phyloP scores from a whole-genome alignment of 139 green algal species.

The Chlorella ohadii region DNA sequence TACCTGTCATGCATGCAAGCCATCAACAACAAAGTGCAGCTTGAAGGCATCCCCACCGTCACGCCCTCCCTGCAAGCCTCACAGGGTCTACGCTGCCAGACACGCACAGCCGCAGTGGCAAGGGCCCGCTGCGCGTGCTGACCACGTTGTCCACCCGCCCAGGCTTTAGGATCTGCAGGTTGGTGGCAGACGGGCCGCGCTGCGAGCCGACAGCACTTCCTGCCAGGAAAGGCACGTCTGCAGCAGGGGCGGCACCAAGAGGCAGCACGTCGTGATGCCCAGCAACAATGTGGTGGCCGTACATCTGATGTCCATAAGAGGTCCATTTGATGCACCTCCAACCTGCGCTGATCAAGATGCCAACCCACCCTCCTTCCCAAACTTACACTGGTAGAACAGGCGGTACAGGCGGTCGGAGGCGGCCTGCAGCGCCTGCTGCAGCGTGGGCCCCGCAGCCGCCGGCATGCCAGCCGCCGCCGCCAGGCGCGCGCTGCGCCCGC shows the following conservation, averaged over 20 bases:
- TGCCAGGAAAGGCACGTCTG: conserved; percentile 5
- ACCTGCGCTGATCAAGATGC: no score
- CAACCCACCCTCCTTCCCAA: no score
- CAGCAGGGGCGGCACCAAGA: no score
- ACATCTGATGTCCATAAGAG: no score
- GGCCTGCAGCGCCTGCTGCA: conserved; percentile 22
- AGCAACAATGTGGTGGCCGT: no score
- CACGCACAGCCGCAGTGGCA: conserved; percentile 23
- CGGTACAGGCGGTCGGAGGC: background rate
- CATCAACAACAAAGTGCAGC: no score
- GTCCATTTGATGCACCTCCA: no score
- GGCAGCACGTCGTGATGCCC: no score
- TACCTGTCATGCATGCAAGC: no score
- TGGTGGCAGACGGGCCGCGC: background rate
- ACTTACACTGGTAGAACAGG: conserved; percentile 2
- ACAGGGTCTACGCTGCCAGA: conserved; percentile 21
- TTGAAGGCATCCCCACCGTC: no score
- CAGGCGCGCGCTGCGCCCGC: conserved; percentile 3
- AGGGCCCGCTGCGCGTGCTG: background rate
- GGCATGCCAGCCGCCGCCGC: background rate
- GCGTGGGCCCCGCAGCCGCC: background rate
- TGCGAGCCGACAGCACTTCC: background rate
- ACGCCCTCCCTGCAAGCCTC: background rate
- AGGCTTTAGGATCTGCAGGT: background rate
- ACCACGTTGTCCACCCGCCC: conserved; percentile 25